These are phyloP conservation scores for Crithidia sp. DNA, from an alignment of 208 protist genomes.

Conservation along the genomic window DNA sequence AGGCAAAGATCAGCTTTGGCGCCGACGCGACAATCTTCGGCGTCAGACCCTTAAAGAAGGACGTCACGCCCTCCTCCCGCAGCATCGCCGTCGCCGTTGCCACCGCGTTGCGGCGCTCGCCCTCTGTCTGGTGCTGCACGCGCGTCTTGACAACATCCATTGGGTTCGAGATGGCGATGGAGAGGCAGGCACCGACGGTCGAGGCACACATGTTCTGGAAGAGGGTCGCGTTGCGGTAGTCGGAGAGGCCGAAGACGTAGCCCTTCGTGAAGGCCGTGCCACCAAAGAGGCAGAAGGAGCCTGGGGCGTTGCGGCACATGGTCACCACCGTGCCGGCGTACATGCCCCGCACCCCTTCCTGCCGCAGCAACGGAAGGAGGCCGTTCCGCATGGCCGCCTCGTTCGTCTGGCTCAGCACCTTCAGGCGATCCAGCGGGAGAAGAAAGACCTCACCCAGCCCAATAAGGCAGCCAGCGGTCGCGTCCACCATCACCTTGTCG, in stretches of 20 bases:
- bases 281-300: slow-evolving; percentile 92
- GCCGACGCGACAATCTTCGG: slow-evolving; percentile 86
- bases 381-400: slow-evolving; percentile 70
- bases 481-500: slow-evolving; percentile 76
- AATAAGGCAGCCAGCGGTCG: slow-evolving; percentile 83
- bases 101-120: slow-evolving; percentile 52
- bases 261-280: slow-evolving; percentile 90
- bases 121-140: slow-evolving; percentile 79
- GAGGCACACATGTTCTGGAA: slow-evolving; percentile 90
- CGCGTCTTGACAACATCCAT: slow-evolving; percentile 95
- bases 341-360: slow-evolving; percentile 85
- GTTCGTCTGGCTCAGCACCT: slow-evolving; percentile 93
- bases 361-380: slow-evolving; percentile 66
- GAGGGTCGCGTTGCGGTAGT: slow-evolving; percentile 79
- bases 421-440: slow-evolving; percentile 90
- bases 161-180: slow-evolving; percentile 89
- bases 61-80: slow-evolving; percentile 73
- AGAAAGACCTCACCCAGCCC: slow-evolving; percentile 90
- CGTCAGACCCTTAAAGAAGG: slow-evolving; percentile 91
- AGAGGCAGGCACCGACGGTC: slow-evolving; percentile 78
- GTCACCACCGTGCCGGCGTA: slow-evolving; percentile 88
- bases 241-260: slow-evolving; percentile 76
- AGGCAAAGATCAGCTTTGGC: slow-evolving; percentile 88
- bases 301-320: slow-evolving; percentile 88
- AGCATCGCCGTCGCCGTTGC: slow-evolving; percentile 55